Evolutionary conservation across 2,329 filamentous ascomycete species (phyloP).

Genomic region (Cladophialophora bantiana): DNA sequence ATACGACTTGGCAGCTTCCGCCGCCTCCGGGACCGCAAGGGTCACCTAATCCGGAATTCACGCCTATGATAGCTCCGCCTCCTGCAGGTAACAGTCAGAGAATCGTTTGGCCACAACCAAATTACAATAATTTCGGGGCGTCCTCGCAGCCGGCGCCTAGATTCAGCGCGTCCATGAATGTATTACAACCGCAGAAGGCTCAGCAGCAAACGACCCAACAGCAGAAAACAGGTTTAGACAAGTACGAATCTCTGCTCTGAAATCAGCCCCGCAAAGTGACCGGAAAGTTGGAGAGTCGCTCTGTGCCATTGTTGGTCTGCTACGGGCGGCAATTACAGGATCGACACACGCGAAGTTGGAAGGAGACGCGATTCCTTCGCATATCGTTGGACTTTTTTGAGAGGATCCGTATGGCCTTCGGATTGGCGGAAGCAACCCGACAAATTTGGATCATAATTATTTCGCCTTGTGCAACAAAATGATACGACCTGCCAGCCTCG

Average conservation of each 20-base stretch:
- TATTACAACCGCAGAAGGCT: constrained; percentile 40
- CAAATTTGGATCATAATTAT: background rate
- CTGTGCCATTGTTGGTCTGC: background rate
- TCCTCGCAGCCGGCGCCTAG: constrained; percentile 23
- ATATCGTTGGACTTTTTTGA: background rate
- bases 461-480: background rate
- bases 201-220: constrained; percentile 39
- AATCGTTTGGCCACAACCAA: constrained; percentile 34
- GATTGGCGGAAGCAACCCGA: background rate
- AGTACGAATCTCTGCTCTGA: constrained; percentile 64
- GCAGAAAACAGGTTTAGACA: constrained; percentile 58
- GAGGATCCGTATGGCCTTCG: background rate
- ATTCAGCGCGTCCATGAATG: constrained; percentile 37
- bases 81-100: constrained; percentile 39
- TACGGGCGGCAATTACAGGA: background rate
- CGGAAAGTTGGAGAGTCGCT: background rate
- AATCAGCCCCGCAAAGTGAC: background rate
- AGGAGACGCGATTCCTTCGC: background rate
- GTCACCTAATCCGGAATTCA: constrained; percentile 7
- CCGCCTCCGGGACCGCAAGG: constrained; percentile 26
- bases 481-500: background rate
- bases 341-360: background rate
- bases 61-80: constrained; percentile 45
- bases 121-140: constrained; percentile 28
- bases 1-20: constrained; percentile 34